Percentiles rank a stretch among this genome's conserved stretches.
These are phyloP conservation scores for Penstemon newberryi DNA, from an alignment of 257 asterid genomes.

Conservation along the genomic window DNA sequence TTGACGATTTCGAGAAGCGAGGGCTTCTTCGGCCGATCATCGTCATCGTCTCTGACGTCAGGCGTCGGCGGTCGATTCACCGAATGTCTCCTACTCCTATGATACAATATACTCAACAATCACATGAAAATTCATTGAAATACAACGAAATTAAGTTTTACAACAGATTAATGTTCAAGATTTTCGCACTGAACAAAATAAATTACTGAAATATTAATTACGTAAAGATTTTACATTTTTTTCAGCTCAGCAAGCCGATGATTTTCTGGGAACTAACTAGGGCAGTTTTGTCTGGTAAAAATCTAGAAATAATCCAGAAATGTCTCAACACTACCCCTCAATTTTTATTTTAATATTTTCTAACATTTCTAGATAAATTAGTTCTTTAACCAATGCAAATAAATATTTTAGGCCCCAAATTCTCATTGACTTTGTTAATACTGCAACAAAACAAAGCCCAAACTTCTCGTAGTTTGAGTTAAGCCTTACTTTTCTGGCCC, in stretches of 20 bases:
- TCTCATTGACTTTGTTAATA: too few species aligned
- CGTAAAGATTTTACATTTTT: constrained; percentile 27
- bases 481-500: too few species aligned
- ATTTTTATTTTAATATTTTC: neutral
- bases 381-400: neutral
- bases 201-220: neutral
- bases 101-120: constrained; percentile 20
- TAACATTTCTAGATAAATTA: neutral
- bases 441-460: too few species aligned
- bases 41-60: constrained; percentile 39
- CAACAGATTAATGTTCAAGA: neutral
- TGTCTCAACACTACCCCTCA: constrained; percentile 21
- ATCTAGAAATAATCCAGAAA: neutral
- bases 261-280: constrained; percentile 23
- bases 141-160: neutral
- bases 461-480: too few species aligned
- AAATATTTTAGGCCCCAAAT: neutral
- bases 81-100: constrained; percentile 48
- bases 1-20: constrained; percentile 44
- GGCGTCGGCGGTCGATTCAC: constrained; percentile 56
- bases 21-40: constrained; percentile 33
- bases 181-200: neutral
- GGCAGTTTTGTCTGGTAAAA: constrained; percentile 30
- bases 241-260: constrained; percentile 22
- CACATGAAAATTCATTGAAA: constrained; percentile 3